Conservation (phyloP, 2,329 filamentous ascomycete species). For the Verticillium zaregamsianum region DNA sequence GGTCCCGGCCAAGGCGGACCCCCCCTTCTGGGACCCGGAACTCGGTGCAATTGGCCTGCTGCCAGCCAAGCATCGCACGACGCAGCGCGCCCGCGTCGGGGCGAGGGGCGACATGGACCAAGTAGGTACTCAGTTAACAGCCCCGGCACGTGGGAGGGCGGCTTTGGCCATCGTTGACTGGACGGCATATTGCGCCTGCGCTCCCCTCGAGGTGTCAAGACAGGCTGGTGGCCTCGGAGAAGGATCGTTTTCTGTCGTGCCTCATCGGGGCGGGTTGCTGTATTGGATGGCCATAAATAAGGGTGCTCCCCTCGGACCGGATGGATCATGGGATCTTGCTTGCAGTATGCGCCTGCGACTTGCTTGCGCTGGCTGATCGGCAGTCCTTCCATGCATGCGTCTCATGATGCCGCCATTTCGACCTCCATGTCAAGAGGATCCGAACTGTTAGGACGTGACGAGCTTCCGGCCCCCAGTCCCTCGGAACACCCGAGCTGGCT, state of each 20-base stretch:
- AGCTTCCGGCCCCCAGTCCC: neutral
- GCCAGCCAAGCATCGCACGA: neutral
- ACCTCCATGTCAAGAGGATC: too few relatives aligned
- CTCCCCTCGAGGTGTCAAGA: neutral
- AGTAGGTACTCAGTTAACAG: neutral
- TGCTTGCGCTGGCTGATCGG: neutral
- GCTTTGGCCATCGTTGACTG: conserved; percentile 1
- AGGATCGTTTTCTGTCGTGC: neutral
- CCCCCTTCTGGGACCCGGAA: neutral
- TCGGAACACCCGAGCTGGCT: neutral
- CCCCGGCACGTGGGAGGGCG: neutral
- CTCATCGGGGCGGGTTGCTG: neutral
- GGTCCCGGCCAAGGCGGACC: neutral
- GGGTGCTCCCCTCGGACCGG: neutral
- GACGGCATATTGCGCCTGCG: neutral
- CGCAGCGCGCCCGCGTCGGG: neutral
- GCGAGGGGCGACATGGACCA: too few relatives aligned
- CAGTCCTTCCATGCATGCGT: neutral
- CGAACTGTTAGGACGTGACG: neutral
- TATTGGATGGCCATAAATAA: neutral
- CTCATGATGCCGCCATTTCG: too few relatives aligned
- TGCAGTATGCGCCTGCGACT: neutral
- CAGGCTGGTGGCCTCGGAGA: neutral
- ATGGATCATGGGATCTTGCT: neutral
- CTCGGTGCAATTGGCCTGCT: neutral